Evolutionary conservation across 768 basidiomycete genomes (phyloP), one percentile per base, ranked within the genome.

Genomic region (Leccinum obscurum): DNA sequence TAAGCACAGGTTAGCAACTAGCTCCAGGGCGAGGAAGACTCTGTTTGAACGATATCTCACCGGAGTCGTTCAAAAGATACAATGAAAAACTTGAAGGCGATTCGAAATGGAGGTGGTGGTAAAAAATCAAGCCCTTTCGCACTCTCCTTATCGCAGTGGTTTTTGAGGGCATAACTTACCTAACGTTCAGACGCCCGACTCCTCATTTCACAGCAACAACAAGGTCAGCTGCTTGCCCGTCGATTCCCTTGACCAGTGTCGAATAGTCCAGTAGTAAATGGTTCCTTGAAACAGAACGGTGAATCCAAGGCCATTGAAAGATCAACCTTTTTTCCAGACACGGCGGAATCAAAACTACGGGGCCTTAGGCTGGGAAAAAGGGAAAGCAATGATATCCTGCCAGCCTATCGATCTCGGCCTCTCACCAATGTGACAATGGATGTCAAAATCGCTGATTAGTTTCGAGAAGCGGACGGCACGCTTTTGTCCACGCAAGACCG

Each of bases 201-300:
- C 28, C 28, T 14, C 24, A 8, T 17, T 57, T 58, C 57, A 32
- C 54, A 57, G 54, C 37, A 41, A 48, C 37, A 41, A 48, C 50
- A 30, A 51, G 8, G 48, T 41, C 17, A 26, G 13, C 24, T 34
- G 34, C 24, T 11, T n/a, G 30, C 48, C 4, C 1, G 17, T 13
- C 32, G 11, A 34, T 11, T 44, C 44, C 32, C 24, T 20, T 39
- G 6, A 26, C 57, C 14, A 17, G 9, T 26, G 10, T 54, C 24
- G 22, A 54, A 54, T 17, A 22, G 22, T 8, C 35, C 4, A 22
- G 53, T 22, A 5, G 8, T 15, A 10, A 2, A n/a, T 14, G 7
- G 13, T 4, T n/a, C 24, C 53, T 34, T 22, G 5, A 11, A 41
- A 54, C 54, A 41, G 15, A 24, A 41, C 14, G 9, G 54, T 20